A percentile compares a stretch with the other conserved stretches of the same genome.
Evolutionary conservation across 192 early-diverging fungal species (phyloP).

Genomic region (Chytriomyces hyalinus): DNA sequence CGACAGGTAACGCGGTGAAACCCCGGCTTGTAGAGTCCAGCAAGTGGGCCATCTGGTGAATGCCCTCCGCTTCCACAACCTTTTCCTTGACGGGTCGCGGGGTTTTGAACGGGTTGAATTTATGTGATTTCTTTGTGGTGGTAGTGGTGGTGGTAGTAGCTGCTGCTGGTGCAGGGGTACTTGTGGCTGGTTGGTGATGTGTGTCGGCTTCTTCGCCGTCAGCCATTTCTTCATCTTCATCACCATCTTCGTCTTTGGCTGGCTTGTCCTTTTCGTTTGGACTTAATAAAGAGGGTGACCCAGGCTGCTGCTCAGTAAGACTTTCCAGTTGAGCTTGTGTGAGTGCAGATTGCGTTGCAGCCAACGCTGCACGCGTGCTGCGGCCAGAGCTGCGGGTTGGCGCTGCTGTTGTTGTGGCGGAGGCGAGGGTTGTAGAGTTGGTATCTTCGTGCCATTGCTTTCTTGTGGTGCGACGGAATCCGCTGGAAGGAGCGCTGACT

Average conservation of each 20-base stretch:
- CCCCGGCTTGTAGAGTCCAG: slow-evolving; percentile 14
- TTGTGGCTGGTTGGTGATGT: background rate
- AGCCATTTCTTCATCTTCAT: background rate
- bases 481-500: background rate
- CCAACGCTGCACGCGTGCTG: slow-evolving; percentile 4
- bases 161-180: background rate
- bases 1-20: slow-evolving; percentile 3
- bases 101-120: background rate
- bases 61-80: background rate
- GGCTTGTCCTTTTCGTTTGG: background rate
- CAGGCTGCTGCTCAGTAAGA: background rate
- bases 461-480: slow-evolving; percentile 7
- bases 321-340: background rate
- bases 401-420: too few relatives aligned
- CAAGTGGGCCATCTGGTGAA: slow-evolving; percentile 6
- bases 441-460: slow-evolving; percentile 8
- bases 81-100: background rate
- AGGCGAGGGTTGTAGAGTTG: background rate
- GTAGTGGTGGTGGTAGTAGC: background rate
- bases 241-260: background rate
- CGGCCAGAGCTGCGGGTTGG: slow-evolving; percentile 1
- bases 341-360: slow-evolving; percentile 14
- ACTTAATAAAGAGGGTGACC: slow-evolving; percentile 5
- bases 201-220: background rate
- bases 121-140: background rate